Conservation (phyloP, 208 protist species). For the Crithidia brevicula region DNA sequence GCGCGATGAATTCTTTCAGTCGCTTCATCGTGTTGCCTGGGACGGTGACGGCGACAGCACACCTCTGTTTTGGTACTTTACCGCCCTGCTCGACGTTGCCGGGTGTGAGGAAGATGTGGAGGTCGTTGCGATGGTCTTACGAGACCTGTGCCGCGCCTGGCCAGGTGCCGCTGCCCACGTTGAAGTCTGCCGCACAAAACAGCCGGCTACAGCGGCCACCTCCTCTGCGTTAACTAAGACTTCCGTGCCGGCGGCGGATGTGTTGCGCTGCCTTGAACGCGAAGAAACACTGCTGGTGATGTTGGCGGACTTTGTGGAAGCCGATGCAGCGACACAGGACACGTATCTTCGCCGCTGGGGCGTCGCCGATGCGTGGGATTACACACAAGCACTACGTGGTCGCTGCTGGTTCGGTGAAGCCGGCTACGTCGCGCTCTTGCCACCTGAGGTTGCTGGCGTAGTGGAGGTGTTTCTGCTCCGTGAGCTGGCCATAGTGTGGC, state of each 20-base stretch:
- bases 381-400: slow-evolving; percentile 14
- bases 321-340: slow-evolving; percentile 6
- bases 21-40: background rate
- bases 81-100: slow-evolving; percentile 26
- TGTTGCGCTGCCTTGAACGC: background rate
- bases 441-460: background rate
- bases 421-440: slow-evolving; percentile 18
- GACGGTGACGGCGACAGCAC: background rate
- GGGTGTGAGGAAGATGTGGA: slow-evolving; percentile 25
- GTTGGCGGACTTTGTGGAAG: slow-evolving; percentile 19
- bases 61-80: slow-evolving; percentile 17
- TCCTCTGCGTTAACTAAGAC: too few species aligned
- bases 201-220: background rate
- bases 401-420: slow-evolving; percentile 21
- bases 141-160: slow-evolving; percentile 23
- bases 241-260: too few species aligned
- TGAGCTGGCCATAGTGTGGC: slow-evolving; percentile 31
- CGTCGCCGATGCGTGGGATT: slow-evolving; percentile 26
- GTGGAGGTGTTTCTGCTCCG: slow-evolving; percentile 37
- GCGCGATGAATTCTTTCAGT: slow-evolving; percentile 22
- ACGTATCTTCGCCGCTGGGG: slow-evolving; percentile 28
- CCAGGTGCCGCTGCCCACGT: slow-evolving; percentile 17
- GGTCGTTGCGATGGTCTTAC: slow-evolving; percentile 22
- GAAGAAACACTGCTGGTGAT: slow-evolving; percentile 29
- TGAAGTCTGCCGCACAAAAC: slow-evolving; percentile 23